These are phyloP conservation scores for Micromonas commoda DNA, from an alignment of 139 green algal species.

Conservation along the genomic window DNA sequence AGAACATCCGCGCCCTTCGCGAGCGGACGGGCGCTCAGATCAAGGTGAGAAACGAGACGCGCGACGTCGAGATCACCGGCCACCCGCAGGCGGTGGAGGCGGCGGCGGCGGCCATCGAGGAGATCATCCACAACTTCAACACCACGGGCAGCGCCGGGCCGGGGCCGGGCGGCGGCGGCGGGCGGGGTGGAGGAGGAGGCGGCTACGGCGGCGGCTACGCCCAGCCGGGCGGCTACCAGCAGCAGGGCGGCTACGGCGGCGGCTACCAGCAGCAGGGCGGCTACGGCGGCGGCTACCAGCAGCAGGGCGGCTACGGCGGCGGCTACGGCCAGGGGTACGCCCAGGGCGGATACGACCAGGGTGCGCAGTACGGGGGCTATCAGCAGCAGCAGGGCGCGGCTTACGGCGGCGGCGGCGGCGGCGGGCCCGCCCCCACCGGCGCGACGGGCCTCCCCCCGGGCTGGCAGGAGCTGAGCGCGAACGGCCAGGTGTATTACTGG, in stretches of 20 bases:
- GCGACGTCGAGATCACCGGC: neutral
- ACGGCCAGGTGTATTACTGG: slow-evolving; percentile 27
- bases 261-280: slow-evolving; percentile 2
- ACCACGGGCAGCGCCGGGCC: neutral
- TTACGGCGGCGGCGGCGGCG: neutral
- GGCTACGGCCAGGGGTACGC: slow-evolving; percentile 8
- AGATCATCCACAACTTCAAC: neutral
- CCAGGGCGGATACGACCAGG: neutral
- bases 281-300: neutral
- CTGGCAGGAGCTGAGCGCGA: slow-evolving; percentile 20
- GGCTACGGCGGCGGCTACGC: slow-evolving; percentile 10
- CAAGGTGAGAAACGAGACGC: neutral
- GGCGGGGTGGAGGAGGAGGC: too few relatives aligned
- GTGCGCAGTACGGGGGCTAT: too few relatives aligned
- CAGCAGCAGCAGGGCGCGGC: neutral
- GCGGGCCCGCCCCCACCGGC: neutral
- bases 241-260: slow-evolving; percentile 6
- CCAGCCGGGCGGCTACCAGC: neutral
- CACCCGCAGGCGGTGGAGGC: neutral
- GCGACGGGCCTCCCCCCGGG: slow-evolving; percentile 9
- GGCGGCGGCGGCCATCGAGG: neutral
- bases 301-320: neutral
- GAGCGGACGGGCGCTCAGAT: neutral
- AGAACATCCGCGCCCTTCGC: slow-evolving; percentile 4
- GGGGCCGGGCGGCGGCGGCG: too few relatives aligned